Evolutionary conservation across 2,329 filamentous ascomycete species (phyloP), one percentile per base, ranked within the genome.

Genomic region (Rutstroemia sp.): DNA sequence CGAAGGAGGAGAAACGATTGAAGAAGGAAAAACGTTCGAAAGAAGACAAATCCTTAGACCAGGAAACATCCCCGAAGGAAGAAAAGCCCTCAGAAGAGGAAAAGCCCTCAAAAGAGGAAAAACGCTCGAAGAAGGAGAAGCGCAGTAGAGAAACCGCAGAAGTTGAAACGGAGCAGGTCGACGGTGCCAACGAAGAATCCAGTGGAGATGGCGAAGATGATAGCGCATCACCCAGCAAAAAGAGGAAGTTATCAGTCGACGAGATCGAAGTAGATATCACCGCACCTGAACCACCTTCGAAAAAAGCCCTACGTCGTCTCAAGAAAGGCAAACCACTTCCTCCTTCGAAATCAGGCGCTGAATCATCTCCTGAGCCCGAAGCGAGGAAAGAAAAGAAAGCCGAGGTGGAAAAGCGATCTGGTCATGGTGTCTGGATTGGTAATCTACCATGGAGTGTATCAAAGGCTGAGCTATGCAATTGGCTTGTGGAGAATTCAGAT

Each of bases 231-330:
- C 62, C 66, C n/a, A 57, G 62, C 8, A 70, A 70, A 59, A 90
- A 95, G 75, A 87, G 88, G 72, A 94, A 92, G 73, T 75, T 83
- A 50, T 73, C 73, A 18, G 70, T 67, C 39, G 80, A 85, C 49
- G 88, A 92, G 66, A 87, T 99, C 67, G 90, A 95, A 71, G 91
- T 99, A 69, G 90, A 99, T 71, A 75, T 99, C 61, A 79, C 77
- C 62, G 85, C 88, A n/a, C 94, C 94, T 25, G 92, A 97, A 69
- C 94, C 94, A 19, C 90, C 90, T 1, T 97, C 94, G 37, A 99
- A 97, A 73, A 95, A 94, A 70, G 91, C 90, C 60, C 83, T 91
- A 64, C 90, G 94, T 70, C 86, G 86, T 60, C 82, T 95, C 58
- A 97, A 96, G 73, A 96, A 96, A 75, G 83, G 83, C 63, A 89